Conservation (phyloP, 257 asterid species). For the Scutellaria galericulata region DNA sequence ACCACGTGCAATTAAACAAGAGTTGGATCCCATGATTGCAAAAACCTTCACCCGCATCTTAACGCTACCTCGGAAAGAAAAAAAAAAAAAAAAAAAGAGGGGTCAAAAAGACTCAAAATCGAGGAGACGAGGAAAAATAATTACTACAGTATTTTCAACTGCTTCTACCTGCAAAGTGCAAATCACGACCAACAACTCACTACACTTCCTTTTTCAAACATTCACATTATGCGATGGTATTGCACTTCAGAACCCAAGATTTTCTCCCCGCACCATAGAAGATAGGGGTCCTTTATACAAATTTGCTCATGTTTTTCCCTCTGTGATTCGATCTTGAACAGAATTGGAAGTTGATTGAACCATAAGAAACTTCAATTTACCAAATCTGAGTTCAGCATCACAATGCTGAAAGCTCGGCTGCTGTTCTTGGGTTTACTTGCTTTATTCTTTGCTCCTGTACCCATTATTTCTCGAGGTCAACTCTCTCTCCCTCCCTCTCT, state of each 20-base stretch:
- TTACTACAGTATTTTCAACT: constrained; percentile 24
- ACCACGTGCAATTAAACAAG: constrained; percentile 27
- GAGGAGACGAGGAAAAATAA: constrained; percentile 16
- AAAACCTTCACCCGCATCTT: constrained; percentile 20
- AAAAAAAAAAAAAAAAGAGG: background rate
- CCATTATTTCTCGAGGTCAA: constrained; percentile 52
- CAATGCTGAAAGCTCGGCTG: constrained; percentile 47
- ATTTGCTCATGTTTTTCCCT: constrained; percentile 21
- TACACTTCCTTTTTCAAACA: constrained; percentile 9
- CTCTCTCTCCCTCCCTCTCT: constrained; percentile 15
- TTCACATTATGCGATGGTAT: background rate
- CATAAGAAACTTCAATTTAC: constrained; percentile 15
- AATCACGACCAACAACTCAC: constrained; percentile 47
- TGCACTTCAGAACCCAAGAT: constrained; percentile 8
- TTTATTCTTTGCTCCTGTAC: constrained; percentile 45
- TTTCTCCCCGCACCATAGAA: constrained; percentile 33
- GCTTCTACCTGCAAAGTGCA: constrained; percentile 43
- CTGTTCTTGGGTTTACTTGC: constrained; percentile 41
- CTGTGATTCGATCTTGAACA: background rate
- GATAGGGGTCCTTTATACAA: constrained; percentile 32
- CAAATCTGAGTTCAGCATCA: constrained; percentile 35
- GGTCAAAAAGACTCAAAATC: constrained; percentile 20
- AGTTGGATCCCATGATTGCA: constrained; percentile 24
- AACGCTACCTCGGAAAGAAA: background rate
- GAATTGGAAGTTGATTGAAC: background rate